Evolutionary conservation across 2,329 filamentous ascomycete species (phyloP), one percentile per base, ranked within the genome.

Genomic region (Blumeria graminis): DNA sequence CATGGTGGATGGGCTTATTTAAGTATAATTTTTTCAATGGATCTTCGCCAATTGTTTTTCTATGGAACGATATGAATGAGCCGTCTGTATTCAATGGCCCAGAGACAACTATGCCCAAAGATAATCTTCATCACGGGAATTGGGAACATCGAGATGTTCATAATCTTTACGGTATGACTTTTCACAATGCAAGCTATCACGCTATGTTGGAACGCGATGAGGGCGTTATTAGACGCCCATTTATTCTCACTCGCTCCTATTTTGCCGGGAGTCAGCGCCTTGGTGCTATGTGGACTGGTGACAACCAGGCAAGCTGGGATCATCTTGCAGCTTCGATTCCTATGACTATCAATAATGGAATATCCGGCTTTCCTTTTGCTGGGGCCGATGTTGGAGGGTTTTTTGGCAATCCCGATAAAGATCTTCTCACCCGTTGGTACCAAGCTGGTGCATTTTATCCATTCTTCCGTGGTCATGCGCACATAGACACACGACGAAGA

Each of bases 1-100:
- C 84, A 59, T 98, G 92, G 92, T 98, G 92, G 90, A 84, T 80
- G 62, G 71, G 75, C 2, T 76, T 96, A 10, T 96, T 94, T 76
- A 82, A 84, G 64, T 96, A 93, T 62, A 81, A 86, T 66, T 77
- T 72, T 43, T 98, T 95, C 75, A 86, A 86, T 68, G 89, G 88
- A 52, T 87, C 87, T 1, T 76, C 82, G 63, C 75, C 82, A 61
- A 98, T 96, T 68, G 82, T 86, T 0, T 95, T 87, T 69, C 80
- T 98, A 64, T 98, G 92, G 92, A 98, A 98, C 68, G 92, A 98
- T 68, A 98, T 98, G 92, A 96, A 95, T 67, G 92, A 98, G 71
- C 92, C 92, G 0, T 96, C 92, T 0, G 92, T 98, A 1, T 98
- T 98, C 74, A 96, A 96, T 67, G 92, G 92, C 0, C 92, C 92